Evolutionary conservation across 2,329 filamentous ascomycete species (phyloP).

Genomic region (Tolypocladium ophioglossoides): DNA sequence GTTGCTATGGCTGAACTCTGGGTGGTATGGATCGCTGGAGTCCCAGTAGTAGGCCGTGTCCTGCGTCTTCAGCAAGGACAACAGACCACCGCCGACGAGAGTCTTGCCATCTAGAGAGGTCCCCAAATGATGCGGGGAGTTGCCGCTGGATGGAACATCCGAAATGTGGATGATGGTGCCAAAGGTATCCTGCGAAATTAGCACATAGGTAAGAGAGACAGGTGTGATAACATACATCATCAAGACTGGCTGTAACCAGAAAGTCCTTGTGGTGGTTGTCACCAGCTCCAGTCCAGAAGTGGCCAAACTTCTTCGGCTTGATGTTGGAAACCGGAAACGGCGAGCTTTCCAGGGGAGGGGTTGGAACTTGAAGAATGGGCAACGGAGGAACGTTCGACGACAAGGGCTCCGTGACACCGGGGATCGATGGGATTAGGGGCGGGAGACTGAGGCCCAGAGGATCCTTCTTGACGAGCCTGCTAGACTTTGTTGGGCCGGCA

Average conservation of each 20-base stretch:
- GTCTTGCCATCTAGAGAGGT: constrained; percentile 45
- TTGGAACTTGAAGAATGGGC: constrained; percentile 48
- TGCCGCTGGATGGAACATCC: constrained; percentile 48
- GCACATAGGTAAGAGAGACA: neutral
- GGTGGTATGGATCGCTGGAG: constrained; percentile 44
- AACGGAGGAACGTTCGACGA: constrained; percentile 37
- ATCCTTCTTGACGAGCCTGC: neutral
- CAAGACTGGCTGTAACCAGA: constrained; percentile 45
- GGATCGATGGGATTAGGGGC: constrained; percentile 47
- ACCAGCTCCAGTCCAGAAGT: constrained; percentile 52
- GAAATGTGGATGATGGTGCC: constrained; percentile 47
- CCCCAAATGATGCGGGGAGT: constrained; percentile 49
- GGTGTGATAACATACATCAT: constrained; percentile 31
- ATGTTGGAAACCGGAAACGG: constrained; percentile 42
- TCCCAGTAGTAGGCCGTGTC: constrained; percentile 56
- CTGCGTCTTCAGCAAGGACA: constrained; percentile 49
- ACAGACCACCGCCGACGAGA: constrained; percentile 44
- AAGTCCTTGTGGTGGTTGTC: constrained; percentile 51
- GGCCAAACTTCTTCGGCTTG: constrained; percentile 55
- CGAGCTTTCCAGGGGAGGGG: constrained; percentile 43
- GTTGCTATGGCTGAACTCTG: constrained; percentile 49
- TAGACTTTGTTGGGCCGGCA: neutral
- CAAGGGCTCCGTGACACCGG: constrained; percentile 48
- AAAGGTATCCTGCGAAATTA: constrained; percentile 39
- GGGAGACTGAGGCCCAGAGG: constrained; percentile 28